A percentile compares a stretch with the other conserved stretches of the same genome.
These are phyloP conservation scores for Sistotremastrum niveocremeum DNA, from an alignment of 768 basidiomycete genomes.

Conservation along the genomic window DNA sequence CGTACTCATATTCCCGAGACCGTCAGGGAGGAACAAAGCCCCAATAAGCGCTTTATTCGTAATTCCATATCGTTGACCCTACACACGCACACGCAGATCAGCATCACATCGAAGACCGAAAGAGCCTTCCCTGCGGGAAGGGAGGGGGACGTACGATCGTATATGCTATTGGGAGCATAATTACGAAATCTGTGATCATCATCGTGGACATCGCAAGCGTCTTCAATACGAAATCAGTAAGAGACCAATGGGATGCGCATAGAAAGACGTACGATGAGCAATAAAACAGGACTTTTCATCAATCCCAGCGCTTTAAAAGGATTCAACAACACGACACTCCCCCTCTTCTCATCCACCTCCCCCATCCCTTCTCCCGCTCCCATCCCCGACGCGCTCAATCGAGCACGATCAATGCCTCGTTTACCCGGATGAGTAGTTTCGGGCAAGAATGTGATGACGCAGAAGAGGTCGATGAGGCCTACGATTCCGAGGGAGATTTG, in stretches of 20 bases:
- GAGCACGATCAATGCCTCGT: constrained; percentile 40
- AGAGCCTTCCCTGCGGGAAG: background rate
- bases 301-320: constrained; percentile 39
- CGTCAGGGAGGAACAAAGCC: constrained; percentile 45
- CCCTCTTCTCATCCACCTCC: constrained; percentile 5
- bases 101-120: background rate
- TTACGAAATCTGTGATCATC: constrained; percentile 16
- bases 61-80: constrained; percentile 48
- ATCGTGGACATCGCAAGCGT: constrained; percentile 25
- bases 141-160: constrained; percentile 37
- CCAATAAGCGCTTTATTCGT: constrained; percentile 44
- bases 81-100: background rate
- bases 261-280: constrained; percentile 41
- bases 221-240: constrained; percentile 20
- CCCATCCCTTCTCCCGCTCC: constrained; percentile 15
- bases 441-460: constrained; percentile 36
- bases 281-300: constrained; percentile 46
- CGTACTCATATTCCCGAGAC: constrained; percentile 45
- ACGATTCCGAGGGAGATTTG: constrained; percentile 32
- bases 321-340: constrained; percentile 35
- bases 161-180: constrained; percentile 50
- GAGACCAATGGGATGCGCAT: background rate
- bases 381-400: too few species aligned
- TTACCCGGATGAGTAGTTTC: constrained; percentile 55
- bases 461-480: constrained; percentile 25